phyloP scores from a whole-genome alignment of 2,329 filamentous ascomycete genomes.

The Hypoxylon sp. region DNA sequence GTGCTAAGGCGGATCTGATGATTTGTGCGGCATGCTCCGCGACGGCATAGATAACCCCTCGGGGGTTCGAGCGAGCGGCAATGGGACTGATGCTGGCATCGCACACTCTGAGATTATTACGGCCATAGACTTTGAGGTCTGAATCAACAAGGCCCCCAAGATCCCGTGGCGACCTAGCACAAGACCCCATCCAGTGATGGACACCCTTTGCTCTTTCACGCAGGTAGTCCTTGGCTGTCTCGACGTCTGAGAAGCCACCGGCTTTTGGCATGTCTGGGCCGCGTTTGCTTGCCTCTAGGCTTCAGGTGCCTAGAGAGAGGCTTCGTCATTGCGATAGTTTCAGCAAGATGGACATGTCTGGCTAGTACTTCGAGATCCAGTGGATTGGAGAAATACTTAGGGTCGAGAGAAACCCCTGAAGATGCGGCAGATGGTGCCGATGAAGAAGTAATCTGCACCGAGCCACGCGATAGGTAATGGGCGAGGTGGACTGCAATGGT shows the following conservation, averaged over 20 bases:
- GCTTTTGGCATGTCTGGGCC: background rate
- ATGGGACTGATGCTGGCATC: slow-evolving; percentile 13
- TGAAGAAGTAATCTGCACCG: slow-evolving; percentile 31
- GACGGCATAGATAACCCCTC: slow-evolving; percentile 2
- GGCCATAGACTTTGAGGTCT: background rate
- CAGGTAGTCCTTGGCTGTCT: background rate
- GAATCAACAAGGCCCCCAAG: background rate
- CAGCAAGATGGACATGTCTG: slow-evolving; percentile 19
- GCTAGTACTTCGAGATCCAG: slow-evolving; percentile 35
- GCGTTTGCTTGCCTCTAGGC: background rate
- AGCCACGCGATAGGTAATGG: slow-evolving; percentile 41
- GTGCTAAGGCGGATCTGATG: background rate
- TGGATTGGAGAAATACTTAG: slow-evolving; percentile 27
- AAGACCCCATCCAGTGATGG: slow-evolving; percentile 4
- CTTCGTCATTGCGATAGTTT: slow-evolving; percentile 7
- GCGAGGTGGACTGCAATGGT: slow-evolving; percentile 1
- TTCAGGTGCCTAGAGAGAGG: slow-evolving; percentile 1
- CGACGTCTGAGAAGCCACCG: background rate
- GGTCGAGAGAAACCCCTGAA: slow-evolving; percentile 16
- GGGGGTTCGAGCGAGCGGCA: background rate
- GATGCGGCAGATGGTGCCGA: background rate
- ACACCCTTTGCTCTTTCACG: slow-evolving; percentile 2
- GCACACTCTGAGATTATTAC: slow-evolving; percentile 2
- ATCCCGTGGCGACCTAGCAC: slow-evolving; percentile 4
- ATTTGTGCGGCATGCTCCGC: background rate